Base-by-base conservation (phyloP, 257 asterid genomes). In the Anisodus tanguticus region DNA sequence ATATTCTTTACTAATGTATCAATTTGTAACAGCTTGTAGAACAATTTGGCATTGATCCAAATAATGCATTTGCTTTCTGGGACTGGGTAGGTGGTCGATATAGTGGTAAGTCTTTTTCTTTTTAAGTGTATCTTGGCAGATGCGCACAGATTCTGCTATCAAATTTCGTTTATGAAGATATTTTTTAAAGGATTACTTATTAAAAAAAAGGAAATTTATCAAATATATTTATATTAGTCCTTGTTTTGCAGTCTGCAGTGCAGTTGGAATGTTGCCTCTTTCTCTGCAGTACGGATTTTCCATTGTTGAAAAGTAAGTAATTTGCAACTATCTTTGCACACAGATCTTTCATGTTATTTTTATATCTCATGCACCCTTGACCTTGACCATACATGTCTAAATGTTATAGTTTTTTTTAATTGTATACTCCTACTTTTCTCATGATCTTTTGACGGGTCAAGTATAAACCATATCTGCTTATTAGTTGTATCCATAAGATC, bases 51-150 rank as follows among this genome's bases (percentile, higher is more conserved):
- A 97, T 97, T 82, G 98, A 97, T 91, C 99, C 99, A 82, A 93
- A 92, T 47, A 97, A 97, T 93, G 96, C 99, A 88, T 97, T 97
- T 90, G 99, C 99, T 68, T 95, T 95, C 92, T 97, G 99, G 99
- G 99, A 97, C 86, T 97, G 99, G 99, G 99, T 97, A 49, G 99
- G 99, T 90, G 99, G 99, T 80, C 97, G 98, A 86, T 95, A 93
- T 85, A 97, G 99, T 62, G 98, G 99, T 93, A 91, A 83, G 92
- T 85, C 82, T 84, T 77, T 83, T 81, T 63, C 72, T 83, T 83
- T 66, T 72, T 79, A 35, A 37, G 51, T 17, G 80, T 80, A 86
- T 84, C 39, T 39, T 76, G 82, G 69, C 85, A 70, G 45, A 6
- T 59, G 45, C 83, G 82, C 81, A 82, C 8, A 53, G n/a, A 53